A percentile compares a stretch with the other conserved stretches of the same genome.
Conservation (phyloP, 1,139 yeast species). For the Kluyveromyces marxianus region DNA sequence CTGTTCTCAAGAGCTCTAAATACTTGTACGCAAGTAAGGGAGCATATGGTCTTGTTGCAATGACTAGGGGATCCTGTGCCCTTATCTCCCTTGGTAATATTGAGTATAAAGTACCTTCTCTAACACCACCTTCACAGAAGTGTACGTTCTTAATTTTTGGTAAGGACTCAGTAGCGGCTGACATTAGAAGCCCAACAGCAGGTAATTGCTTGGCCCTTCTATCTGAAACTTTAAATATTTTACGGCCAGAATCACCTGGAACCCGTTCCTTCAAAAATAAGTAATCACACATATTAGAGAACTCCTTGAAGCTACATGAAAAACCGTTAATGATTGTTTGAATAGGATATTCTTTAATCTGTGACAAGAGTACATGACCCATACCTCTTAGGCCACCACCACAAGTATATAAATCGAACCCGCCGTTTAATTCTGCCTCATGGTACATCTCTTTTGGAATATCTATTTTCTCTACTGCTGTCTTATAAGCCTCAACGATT, state of each 20-base stretch:
- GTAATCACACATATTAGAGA: slow-evolving; percentile 42
- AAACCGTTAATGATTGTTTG: slow-evolving; percentile 60
- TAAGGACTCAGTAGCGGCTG: slow-evolving; percentile 49
- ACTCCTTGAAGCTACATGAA: slow-evolving; percentile 45
- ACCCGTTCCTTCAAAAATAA: slow-evolving; percentile 37
- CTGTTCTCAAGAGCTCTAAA: slow-evolving; percentile 40
- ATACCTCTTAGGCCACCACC: slow-evolving; percentile 65
- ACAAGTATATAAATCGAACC: slow-evolving; percentile 51
- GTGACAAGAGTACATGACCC: slow-evolving; percentile 50
- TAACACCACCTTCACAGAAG: slow-evolving; percentile 63
- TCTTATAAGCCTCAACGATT: slow-evolving; percentile 38
- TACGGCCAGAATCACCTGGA: slow-evolving; percentile 33
- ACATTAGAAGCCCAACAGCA: slow-evolving; percentile 52
- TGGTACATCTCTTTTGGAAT: slow-evolving; percentile 38
- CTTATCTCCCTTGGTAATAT: slow-evolving; percentile 47
- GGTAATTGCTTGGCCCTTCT: slow-evolving; percentile 56
- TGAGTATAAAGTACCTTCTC: slow-evolving; percentile 62
- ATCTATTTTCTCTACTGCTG: slow-evolving; percentile 41
- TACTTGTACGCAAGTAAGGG: slow-evolving; percentile 50
- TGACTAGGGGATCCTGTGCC: slow-evolving; percentile 53
- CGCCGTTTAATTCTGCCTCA: slow-evolving; percentile 45
- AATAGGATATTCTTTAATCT: slow-evolving; percentile 45
- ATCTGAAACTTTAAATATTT: slow-evolving; percentile 52
- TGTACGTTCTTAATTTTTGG: slow-evolving; percentile 54
- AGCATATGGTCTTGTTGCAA: slow-evolving; percentile 59